These are phyloP conservation scores for Chaetoscypha palmicola DNA, from an alignment of 2,329 filamentous ascomycete species.

Conservation along the genomic window DNA sequence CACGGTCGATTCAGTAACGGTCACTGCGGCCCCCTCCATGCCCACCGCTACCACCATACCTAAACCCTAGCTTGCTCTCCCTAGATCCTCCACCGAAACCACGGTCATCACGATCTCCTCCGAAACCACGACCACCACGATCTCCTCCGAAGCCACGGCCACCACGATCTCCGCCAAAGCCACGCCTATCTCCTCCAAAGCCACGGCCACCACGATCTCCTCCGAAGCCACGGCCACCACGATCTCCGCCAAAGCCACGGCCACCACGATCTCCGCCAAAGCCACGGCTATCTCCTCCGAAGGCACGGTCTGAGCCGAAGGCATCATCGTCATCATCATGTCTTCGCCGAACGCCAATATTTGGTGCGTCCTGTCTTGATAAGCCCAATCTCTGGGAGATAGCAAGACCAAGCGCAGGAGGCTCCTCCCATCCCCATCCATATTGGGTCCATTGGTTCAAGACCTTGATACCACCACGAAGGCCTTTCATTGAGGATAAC, in stretches of 20 bases:
- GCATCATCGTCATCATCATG: constrained; percentile 7
- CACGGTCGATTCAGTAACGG: too few species aligned
- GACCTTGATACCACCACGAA: constrained; percentile 9
- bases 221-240: too few species aligned
- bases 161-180: background rate
- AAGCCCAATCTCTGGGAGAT: constrained; percentile 22
- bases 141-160: constrained; percentile 1
- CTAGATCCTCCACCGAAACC: too few species aligned
- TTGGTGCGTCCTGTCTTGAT: too few species aligned
- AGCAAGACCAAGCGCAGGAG: constrained; percentile 21
- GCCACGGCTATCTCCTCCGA: constrained; percentile 5
- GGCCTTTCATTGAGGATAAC: constrained; percentile 12
- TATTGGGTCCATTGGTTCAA: constrained; percentile 29
- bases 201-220: too few species aligned
- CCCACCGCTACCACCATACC: too few species aligned
- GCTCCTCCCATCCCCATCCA: constrained; percentile 30
- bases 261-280: constrained; percentile 2
- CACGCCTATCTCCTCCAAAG: constrained; percentile 4
- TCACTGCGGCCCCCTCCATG: too few species aligned
- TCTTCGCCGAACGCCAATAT: constrained; percentile 7
- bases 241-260: constrained; percentile 8
- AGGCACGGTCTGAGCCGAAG: constrained; percentile 7
- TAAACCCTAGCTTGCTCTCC: too few species aligned
- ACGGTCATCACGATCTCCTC: constrained; percentile 6
- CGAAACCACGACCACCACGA: constrained; percentile 7